Evolutionary conservation across 768 basidiomycete genomes (phyloP).

Genomic region (Pisolithus albus): DNA sequence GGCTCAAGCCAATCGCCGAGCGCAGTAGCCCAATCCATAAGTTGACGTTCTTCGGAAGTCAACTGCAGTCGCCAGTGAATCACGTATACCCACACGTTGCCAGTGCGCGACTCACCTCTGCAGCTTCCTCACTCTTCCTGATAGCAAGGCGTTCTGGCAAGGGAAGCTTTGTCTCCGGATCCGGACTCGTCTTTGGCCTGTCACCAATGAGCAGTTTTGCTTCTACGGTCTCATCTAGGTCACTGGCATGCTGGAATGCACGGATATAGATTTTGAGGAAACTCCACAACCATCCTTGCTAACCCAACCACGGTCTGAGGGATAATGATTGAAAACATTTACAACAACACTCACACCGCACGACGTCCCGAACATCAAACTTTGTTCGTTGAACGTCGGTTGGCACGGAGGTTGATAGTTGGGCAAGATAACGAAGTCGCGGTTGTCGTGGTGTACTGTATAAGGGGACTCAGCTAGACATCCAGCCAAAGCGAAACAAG

Average conservation of each 20-base stretch:
- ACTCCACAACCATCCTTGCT: slow-evolving; percentile 67
- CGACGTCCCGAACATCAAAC: slow-evolving; percentile 53
- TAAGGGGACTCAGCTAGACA: slow-evolving; percentile 6
- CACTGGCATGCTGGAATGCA: slow-evolving; percentile 70
- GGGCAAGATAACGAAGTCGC: slow-evolving; percentile 73
- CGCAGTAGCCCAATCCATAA: slow-evolving; percentile 54
- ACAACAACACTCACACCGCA: slow-evolving; percentile 49
- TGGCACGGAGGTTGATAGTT: slow-evolving; percentile 63
- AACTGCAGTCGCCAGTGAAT: slow-evolving; percentile 38
- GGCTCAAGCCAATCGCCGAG: slow-evolving; percentile 73
- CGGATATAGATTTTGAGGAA: slow-evolving; percentile 76
- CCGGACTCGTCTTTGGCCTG: slow-evolving; percentile 58
- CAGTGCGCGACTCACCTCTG: slow-evolving; percentile 37
- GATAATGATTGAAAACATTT: not conserved
- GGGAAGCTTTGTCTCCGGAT: slow-evolving; percentile 43
- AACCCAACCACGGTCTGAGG: not conserved
- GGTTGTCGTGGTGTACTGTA: slow-evolving; percentile 78
- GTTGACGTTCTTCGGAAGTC: slow-evolving; percentile 52
- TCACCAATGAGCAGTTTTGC: slow-evolving; percentile 79
- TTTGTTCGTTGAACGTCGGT: slow-evolving; percentile 57
- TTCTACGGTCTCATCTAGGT: slow-evolving; percentile 73
- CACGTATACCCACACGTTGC: not conserved
- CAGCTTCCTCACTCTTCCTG: slow-evolving; percentile 43
- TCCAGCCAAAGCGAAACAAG: slow-evolving; percentile 6
- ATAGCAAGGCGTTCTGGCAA: slow-evolving; percentile 53